These are phyloP conservation scores for Volvox africanus DNA, from an alignment of 139 green algal species.

Conservation along the genomic window DNA sequence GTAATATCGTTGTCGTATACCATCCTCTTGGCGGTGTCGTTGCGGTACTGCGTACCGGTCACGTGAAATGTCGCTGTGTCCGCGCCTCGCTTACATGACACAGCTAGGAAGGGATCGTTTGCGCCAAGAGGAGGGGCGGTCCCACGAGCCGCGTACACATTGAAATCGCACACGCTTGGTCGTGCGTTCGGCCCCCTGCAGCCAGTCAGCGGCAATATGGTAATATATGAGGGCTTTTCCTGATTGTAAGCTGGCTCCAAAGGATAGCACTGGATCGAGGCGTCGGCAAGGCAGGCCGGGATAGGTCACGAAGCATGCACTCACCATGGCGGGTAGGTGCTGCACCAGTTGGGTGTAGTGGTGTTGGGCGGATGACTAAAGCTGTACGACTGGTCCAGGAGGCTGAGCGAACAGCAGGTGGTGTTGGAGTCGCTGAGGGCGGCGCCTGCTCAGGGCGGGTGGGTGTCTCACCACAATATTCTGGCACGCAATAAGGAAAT, in stretches of 20 bases:
- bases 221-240: not conserved
- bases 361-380: not conserved
- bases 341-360: not conserved
- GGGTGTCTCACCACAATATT: too few relatives aligned
- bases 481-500: too few relatives aligned
- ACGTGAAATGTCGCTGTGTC: not conserved
- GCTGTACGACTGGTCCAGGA: conserved; percentile 37
- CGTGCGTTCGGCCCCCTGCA: not conserved
- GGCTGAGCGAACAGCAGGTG: conserved; percentile 37
- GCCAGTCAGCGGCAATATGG: not conserved
- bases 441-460: not conserved
- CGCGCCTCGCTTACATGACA: not conserved
- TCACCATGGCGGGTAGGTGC: conserved; percentile 12
- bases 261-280: not conserved
- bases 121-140: not conserved
- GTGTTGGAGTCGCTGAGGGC: not conserved
- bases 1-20: not conserved
- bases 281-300: not conserved
- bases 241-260: not conserved
- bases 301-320: not conserved
- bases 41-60: conserved; percentile 20
- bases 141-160: not conserved
- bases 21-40: conserved; percentile 8
- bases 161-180: conserved; percentile 45
- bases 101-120: not conserved